Conservation (phyloP, 116 monocot species). For the Posidonia oceanica region DNA sequence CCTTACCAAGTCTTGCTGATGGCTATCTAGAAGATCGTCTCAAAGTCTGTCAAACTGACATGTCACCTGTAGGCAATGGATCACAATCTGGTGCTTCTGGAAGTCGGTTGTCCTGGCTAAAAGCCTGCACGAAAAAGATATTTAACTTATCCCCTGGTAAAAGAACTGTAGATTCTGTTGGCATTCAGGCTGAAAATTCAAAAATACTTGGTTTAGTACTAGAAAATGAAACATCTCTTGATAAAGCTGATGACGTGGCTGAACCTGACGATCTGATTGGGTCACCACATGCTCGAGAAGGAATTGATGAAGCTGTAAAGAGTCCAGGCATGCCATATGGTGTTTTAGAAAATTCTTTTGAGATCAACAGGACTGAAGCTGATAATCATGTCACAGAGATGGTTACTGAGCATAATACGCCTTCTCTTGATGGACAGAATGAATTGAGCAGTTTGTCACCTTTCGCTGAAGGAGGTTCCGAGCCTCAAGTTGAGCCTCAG, state of each 20-base stretch:
- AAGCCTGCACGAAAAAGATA: constrained; percentile 49
- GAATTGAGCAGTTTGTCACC: too few relatives aligned
- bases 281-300: background rate
- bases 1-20: constrained; percentile 41
- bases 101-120: constrained; percentile 59
- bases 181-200: constrained; percentile 14
- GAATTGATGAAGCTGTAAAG: background rate
- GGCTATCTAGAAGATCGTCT: constrained; percentile 30
- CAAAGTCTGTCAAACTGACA: constrained; percentile 15
- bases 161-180: constrained; percentile 15
- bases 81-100: constrained; percentile 32
- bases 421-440: too few relatives aligned
- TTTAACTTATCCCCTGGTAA: constrained; percentile 76
- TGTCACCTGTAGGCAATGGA: constrained; percentile 21
- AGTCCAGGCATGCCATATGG: constrained; percentile 22
- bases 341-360: constrained; percentile 27
- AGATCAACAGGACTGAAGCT: constrained; percentile 12
- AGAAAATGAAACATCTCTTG: constrained; percentile 32
- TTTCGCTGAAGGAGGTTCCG: too few relatives aligned
- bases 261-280: background rate
- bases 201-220: constrained; percentile 14
- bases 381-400: constrained; percentile 2
- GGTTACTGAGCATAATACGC: too few relatives aligned
- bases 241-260: constrained; percentile 5
- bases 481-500: too few relatives aligned